phyloP scores from a whole-genome alignment of 257 asterid species.

The Buddleja alternifolia region DNA sequence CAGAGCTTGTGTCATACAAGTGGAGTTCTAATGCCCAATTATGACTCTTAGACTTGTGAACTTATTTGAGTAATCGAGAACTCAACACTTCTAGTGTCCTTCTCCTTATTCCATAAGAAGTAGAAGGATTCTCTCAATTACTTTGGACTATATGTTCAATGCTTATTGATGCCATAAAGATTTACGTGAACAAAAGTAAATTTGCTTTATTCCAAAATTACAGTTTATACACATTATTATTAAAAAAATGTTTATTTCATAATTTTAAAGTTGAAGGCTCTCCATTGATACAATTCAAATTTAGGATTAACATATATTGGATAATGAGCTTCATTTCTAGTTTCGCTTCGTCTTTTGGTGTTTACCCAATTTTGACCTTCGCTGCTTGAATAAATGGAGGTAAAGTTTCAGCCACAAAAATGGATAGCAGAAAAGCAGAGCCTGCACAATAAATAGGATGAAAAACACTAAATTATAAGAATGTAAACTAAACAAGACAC shows the following conservation, averaged over 20 bases:
- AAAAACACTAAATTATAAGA: background rate
- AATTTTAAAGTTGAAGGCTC: background rate
- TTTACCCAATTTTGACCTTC: conserved; percentile 76
- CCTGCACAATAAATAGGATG: conserved; percentile 46
- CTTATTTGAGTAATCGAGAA: too few relatives aligned
- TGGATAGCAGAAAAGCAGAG: conserved; percentile 74
- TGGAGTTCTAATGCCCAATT: too few relatives aligned
- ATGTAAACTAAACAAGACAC: background rate
- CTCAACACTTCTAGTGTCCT: too few relatives aligned
- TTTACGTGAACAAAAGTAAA: too few relatives aligned
- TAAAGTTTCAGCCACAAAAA: conserved; percentile 89
- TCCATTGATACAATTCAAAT: background rate
- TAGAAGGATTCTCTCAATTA: too few relatives aligned
- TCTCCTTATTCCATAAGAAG: too few relatives aligned
- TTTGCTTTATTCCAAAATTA: too few relatives aligned
- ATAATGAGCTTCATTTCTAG: conserved; percentile 30
- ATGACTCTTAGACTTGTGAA: too few relatives aligned
- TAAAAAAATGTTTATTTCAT: background rate
- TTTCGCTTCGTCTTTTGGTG: conserved; percentile 58
- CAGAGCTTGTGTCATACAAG: too few relatives aligned
- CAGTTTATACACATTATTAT: too few relatives aligned
- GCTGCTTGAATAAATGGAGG: conserved; percentile 88
- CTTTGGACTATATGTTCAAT: too few relatives aligned
- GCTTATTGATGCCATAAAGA: too few relatives aligned
- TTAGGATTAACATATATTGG: background rate